Evolutionary conservation across 768 basidiomycete species (phyloP), one percentile per base, ranked within the genome.

Genomic region (Russula dissimulans): DNA sequence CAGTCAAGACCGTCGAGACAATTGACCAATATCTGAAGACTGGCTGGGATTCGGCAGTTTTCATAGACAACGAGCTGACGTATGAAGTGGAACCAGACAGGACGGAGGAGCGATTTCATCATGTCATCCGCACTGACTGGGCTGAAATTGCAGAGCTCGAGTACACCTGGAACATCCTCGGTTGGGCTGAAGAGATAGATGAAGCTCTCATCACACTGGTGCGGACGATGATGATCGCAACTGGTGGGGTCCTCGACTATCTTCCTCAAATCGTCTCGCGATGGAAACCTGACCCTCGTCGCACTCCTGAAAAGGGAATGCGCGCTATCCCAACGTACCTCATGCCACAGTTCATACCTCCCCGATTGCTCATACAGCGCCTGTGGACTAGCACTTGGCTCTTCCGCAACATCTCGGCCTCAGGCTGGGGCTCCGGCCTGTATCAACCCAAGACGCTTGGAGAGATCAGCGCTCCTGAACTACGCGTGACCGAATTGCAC

Each of bases 101-200:
- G 62, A 52, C 36, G 46, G 54, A 56, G 32, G 54, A 63, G 18
- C 41, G 54, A 31, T 38, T 56, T 38, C 22, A 34, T 15, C 26
- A 63, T 6, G 55, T 62, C 53, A 18, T 59, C 39, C 14, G 2
- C 5, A 26, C 43, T 4, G n/a, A 31, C 22, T 45, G 34, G 41
- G 41, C 9, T 15, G 47, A 55, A 26, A 32, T 63, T 12, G 50
- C 39, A n/a, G 42, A 39, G 15, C 49, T 63, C 4, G 62, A 56
- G 7, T 47, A 60, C 29, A 51, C 42, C 7, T 60, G 62, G 62
- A 60, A 57, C 44, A 29, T 47, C 18, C 18, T 63, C 22, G 62
- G 62, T 5, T 63, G 62, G 62, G 58, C 62, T 2, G 46, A 53
- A 4, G 58, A 51, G 15, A 34, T 44, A 34, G 62, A 64, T 39